Base-by-base conservation (phyloP, 2,329 filamentous ascomycete genomes). In the Apiospora arundinis region DNA sequence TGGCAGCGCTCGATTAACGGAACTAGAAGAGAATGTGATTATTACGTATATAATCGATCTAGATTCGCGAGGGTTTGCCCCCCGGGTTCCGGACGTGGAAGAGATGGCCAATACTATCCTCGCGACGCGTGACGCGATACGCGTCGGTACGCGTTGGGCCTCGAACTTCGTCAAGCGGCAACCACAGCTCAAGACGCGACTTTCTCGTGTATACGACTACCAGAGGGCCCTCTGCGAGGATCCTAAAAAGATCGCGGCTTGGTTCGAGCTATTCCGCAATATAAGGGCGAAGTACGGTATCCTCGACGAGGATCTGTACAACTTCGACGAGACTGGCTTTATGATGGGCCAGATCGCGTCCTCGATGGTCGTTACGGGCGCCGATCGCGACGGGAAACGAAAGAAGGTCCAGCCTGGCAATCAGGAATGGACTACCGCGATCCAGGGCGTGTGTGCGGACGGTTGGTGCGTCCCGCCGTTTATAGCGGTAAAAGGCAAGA, bases 341-440 rank as follows among this genome's bases (percentile, higher is more conserved):
- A 48, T 68, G 44, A 49, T 68, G 40, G 67, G 67, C 40, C n/a
- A 28, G 40, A 68, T 49, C 25, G 23, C n/a, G 25, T 23, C 45
- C 11, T 46, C 42, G 32, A 68, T 68, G 44, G 67, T 68, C 32
- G 32, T 68, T 48, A 68, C 67, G 44, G n/a, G 67, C 45, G 42
- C 67, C 42, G 67, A 68, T 49, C 67, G 67, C 11, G 14, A 18
- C 44, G 23, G 45, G 14, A 48, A 37, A 68, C 16, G n/a, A 45
- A 48, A 68, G 40, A 49, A 46, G 42, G 45, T 68, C 67, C 44
- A 68, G 45, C 67, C 73, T 72, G 72, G 78, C 12, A 75, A 79
- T 74, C 73, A 75, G 11, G 75, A 79, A 77, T 81, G 73, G 76
- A 71, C 72, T 72, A 79, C 74, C 18, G 72, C 73, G 21, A 75